These are phyloP conservation scores for Groenewaldozyma salmanticensis DNA, from an alignment of 805 yeast genomes.

Conservation along the genomic window DNA sequence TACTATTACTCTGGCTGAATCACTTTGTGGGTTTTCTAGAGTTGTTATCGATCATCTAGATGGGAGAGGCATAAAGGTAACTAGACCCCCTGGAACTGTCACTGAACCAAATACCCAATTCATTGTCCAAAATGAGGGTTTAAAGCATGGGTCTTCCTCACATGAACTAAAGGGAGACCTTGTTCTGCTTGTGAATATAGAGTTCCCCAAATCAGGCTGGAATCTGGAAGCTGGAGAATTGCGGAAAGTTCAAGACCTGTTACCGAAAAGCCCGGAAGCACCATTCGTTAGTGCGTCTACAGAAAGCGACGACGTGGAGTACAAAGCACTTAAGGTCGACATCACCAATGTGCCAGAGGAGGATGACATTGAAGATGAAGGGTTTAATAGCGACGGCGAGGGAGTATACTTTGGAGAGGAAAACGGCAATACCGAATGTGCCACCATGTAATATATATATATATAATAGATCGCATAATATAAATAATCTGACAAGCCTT, in stretches of 20 bases:
- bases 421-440: constrained; percentile 11
- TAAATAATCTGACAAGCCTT: too few relatives aligned
- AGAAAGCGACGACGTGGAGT: constrained; percentile 19
- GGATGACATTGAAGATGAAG: constrained; percentile 4
- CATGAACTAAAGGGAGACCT: constrained; percentile 55
- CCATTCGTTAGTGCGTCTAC: constrained; percentile 10
- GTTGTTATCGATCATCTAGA: constrained; percentile 66
- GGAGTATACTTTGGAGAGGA: constrained; percentile 1
- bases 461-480: too few relatives aligned
- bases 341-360: constrained; percentile 2
- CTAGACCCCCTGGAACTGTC: constrained; percentile 63
- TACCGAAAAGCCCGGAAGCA: constrained; percentile 16
- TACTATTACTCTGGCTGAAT: constrained; percentile 61
- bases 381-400: not conserved
- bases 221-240: constrained; percentile 60
- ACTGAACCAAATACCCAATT: constrained; percentile 65
- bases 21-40: constrained; percentile 71
- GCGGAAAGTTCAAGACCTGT: constrained; percentile 16
- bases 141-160: constrained; percentile 38
- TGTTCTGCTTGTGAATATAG: constrained; percentile 59
- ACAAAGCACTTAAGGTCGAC: not conserved
- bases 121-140: constrained; percentile 64
- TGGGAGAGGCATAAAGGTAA: constrained; percentile 57
- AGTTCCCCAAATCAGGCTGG: constrained; percentile 83
- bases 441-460: constrained; percentile 14